Conservation (phyloP, 345 rosid genomes). For the Dipteronia sinensis region DNA sequence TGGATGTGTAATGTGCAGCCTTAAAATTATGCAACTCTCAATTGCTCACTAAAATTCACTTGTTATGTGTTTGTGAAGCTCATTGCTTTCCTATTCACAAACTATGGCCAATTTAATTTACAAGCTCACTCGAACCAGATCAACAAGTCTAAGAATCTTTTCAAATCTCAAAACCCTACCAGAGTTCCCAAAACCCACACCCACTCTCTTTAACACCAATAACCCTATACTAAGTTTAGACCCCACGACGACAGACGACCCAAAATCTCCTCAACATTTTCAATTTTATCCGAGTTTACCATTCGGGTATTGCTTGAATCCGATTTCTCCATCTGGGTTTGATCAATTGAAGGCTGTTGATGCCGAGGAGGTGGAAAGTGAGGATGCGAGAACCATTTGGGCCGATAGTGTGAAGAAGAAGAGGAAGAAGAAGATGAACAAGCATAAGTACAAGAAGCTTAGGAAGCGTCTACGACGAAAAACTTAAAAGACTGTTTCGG, state of each 20-base stretch:
- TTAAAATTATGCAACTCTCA: too few relatives aligned
- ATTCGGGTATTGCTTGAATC: constrained; percentile 31
- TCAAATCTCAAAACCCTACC: constrained; percentile 17
- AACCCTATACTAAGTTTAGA: constrained; percentile 26
- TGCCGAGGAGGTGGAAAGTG: constrained; percentile 20
- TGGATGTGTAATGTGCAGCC: too few relatives aligned
- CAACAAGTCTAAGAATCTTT: constrained; percentile 32
- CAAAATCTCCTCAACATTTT: constrained; percentile 8
- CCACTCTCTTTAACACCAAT: not conserved
- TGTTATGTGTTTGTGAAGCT: not conserved
- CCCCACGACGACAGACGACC: constrained; percentile 15
- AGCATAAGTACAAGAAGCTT: constrained; percentile 85
- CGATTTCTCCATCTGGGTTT: constrained; percentile 28
- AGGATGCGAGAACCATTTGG: constrained; percentile 41
- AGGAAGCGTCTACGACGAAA: constrained; percentile 69
- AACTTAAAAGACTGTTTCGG: constrained; percentile 31
- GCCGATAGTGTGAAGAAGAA: constrained; percentile 96
- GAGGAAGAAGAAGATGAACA: constrained; percentile 98
- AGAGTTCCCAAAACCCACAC: not conserved
- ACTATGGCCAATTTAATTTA: constrained; percentile 42
- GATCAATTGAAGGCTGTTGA: constrained; percentile 16
- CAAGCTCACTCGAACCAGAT: constrained; percentile 31
- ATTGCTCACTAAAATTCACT: not conserved
- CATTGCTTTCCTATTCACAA: not conserved
- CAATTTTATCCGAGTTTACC: constrained; percentile 47